Percentiles rank a stretch among this genome's conserved stretches.
These are phyloP conservation scores for Lasiosphaeria hispida DNA, from an alignment of 495 filamentous ascomycete species.

Conservation along the genomic window DNA sequence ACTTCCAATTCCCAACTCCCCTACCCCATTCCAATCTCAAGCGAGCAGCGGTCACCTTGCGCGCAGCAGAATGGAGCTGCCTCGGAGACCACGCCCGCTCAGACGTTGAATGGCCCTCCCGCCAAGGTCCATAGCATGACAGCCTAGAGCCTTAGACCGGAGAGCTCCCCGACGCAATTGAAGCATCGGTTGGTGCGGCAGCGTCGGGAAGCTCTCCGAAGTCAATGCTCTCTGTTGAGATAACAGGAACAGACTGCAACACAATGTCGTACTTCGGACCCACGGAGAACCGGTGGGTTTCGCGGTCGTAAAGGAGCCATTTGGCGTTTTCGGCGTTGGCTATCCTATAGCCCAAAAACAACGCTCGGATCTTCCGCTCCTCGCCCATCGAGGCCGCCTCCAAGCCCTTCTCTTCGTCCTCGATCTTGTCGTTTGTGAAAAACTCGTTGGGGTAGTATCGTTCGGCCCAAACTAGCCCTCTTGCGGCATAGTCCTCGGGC, in stretches of 20 bases:
- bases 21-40: too few relatives aligned
- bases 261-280: constrained; percentile 29
- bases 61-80: too few relatives aligned
- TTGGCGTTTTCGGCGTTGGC: constrained; percentile 34
- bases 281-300: constrained; percentile 33
- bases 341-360: constrained; percentile 67
- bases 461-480: constrained; percentile 70
- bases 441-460: constrained; percentile 66
- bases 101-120: too few relatives aligned
- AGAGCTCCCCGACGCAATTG: not conserved
- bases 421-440: constrained; percentile 66
- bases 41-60: too few relatives aligned
- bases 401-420: constrained; percentile 73
- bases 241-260: constrained; percentile 9
- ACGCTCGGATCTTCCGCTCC: constrained; percentile 66
- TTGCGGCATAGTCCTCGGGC: constrained; percentile 79
- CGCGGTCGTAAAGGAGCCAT: constrained; percentile 37
- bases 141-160: too few relatives aligned
- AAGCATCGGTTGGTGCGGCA: not conserved
- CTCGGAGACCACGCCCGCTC: too few relatives aligned
- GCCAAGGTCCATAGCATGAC: too few relatives aligned
- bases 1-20: too few relatives aligned
- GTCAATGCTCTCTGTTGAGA: constrained; percentile 17
- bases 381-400: constrained; percentile 65
- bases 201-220: constrained; percentile 31